These are phyloP conservation scores for Fusarium camptoceras DNA, from an alignment of 2,329 filamentous ascomycete species.

Conservation along the genomic window DNA sequence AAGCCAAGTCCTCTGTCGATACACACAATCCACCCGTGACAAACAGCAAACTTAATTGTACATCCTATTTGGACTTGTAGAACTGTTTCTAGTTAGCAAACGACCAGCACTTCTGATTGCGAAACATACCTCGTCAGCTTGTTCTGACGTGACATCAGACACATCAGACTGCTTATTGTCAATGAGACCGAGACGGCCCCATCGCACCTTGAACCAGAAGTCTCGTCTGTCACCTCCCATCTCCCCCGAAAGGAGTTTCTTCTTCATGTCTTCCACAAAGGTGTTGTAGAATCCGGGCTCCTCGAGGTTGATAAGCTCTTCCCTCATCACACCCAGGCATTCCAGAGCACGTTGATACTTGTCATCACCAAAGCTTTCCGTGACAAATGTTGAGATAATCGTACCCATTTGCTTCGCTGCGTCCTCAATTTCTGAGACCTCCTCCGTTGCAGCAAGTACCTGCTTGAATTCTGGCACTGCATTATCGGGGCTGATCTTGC, in stretches of 20 bases:
- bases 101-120: neutral
- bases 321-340: constrained; percentile 79
- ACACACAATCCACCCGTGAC: neutral
- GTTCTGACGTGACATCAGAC: constrained; percentile 75
- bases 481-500: constrained; percentile 71
- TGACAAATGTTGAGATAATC: constrained; percentile 77
- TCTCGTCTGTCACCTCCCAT: constrained; percentile 82
- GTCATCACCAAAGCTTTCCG: constrained; percentile 78
- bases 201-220: constrained; percentile 82
- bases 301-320: constrained; percentile 80
- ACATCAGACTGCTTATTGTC: constrained; percentile 70
- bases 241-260: constrained; percentile 73
- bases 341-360: constrained; percentile 82
- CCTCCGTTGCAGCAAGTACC: constrained; percentile 70
- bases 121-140: constrained; percentile 71
- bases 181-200: constrained; percentile 77
- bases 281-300: constrained; percentile 81
- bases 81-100: constrained; percentile 51
- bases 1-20: constrained; percentile 7
- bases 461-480: constrained; percentile 93
- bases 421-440: constrained; percentile 71
- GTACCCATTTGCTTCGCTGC: constrained; percentile 79
- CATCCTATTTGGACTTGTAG: constrained; percentile 51
- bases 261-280: constrained; percentile 78
- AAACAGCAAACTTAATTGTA: constrained; percentile 11